A percentile compares a stretch with the other conserved stretches of the same genome.
Evolutionary conservation across 2,329 filamentous ascomycete genomes (phyloP).

Genomic region (Bipolaris bicolor): DNA sequence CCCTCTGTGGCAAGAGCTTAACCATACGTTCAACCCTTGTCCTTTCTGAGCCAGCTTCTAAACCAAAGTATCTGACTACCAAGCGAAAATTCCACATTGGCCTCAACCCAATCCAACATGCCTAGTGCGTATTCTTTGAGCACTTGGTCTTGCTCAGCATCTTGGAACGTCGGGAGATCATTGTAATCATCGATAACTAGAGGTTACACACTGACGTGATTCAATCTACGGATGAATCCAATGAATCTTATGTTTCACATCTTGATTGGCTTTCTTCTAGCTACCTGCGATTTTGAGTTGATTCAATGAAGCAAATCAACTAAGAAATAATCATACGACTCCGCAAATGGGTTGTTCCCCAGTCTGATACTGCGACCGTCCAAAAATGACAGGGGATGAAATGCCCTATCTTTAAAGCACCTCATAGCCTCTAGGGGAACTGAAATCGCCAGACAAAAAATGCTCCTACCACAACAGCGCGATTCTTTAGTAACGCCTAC

Average conservation of each 20-base stretch:
- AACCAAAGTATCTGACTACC: background rate
- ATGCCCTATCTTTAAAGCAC: no score
- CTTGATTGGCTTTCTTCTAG: no score
- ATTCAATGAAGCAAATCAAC: no score
- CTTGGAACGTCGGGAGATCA: background rate
- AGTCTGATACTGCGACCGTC: no score
- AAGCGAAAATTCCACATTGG: background rate
- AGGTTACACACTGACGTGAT: no score
- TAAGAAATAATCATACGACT: no score
- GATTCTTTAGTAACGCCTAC: background rate
- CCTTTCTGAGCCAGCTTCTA: background rate
- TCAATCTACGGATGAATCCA: no score
- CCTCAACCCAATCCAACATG: background rate
- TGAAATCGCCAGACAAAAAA: background rate
- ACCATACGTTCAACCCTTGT: background rate
- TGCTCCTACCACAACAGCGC: background rate
- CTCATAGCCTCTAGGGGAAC: no score
- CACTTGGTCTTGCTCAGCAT: background rate
- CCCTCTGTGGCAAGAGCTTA: background rate
- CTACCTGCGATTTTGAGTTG: no score
- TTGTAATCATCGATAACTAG: background rate
- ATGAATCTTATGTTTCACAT: no score
- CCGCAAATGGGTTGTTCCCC: no score
- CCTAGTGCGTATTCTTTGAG: background rate
- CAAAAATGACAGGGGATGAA: no score